A percentile compares a stretch with the other conserved stretches of the same genome.
Evolutionary conservation across 2,329 filamentous ascomycete species (phyloP).

Genomic region (Eutypella sp.): DNA sequence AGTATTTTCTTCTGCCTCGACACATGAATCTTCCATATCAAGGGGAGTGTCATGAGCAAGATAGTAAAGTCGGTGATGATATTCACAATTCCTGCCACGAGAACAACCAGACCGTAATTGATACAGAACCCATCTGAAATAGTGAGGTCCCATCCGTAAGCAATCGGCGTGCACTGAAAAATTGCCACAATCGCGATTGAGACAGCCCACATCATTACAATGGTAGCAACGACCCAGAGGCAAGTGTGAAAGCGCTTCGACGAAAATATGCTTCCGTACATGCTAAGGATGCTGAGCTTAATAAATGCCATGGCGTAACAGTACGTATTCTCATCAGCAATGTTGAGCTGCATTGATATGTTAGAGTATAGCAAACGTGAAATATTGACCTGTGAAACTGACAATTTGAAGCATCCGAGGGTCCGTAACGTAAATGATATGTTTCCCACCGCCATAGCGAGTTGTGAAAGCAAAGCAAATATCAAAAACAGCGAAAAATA

Average conservation of each 20-base stretch:
- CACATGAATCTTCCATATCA: conserved; percentile 7
- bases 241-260: conserved; percentile 1
- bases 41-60: conserved; percentile 8
- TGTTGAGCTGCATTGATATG: conserved; percentile 3
- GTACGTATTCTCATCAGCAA: conserved; percentile 7
- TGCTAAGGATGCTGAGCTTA: conserved; percentile 4
- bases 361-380: not conserved
- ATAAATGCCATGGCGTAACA: conserved; percentile 5
- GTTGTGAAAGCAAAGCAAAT: conserved; percentile 1
- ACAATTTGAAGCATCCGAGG: conserved; percentile 8
- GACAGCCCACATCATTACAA: not conserved
- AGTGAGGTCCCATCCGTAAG: conserved; percentile 7
- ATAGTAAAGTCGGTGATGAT: conserved; percentile 9
- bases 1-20: conserved; percentile 3
- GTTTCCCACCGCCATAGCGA: conserved; percentile 5
- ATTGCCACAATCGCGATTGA: conserved; percentile 7
- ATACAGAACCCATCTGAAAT: conserved; percentile 5
- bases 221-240: not conserved
- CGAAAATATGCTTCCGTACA: conserved; percentile 8
- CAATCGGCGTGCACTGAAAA: conserved; percentile 13
- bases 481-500: conserved; percentile 1
- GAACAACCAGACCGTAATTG: conserved; percentile 6
- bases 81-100: conserved; percentile 7
- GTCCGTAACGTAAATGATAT: conserved; percentile 7
- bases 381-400: not conserved